A percentile compares a stretch with the other conserved stretches of the same genome.
phyloP scores from a whole-genome alignment of 139 green algal species.

The Yamagishiella unicocca region DNA sequence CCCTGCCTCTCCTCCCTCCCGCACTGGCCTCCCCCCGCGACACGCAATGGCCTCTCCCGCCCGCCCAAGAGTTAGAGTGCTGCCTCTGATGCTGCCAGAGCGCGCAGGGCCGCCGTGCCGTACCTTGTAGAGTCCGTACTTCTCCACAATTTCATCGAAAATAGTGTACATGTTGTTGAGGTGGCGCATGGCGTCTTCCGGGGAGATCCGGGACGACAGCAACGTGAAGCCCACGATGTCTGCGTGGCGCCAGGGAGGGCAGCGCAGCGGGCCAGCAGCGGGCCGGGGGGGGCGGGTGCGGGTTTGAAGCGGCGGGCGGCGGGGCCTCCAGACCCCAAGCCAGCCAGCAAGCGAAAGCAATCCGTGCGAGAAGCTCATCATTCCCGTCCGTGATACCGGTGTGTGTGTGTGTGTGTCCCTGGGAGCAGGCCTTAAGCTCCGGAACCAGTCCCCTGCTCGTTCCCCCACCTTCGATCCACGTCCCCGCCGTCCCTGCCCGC shows the following conservation, averaged over 20 bases:
- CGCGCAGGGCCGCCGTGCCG: not conserved
- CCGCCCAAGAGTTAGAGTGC: too few relatives aligned
- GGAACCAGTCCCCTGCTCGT: too few relatives aligned
- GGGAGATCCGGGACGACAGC: constrained; percentile 16
- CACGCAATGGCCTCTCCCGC: too few relatives aligned
- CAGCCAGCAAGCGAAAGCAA: not conserved
- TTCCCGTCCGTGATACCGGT: not conserved
- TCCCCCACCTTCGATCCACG: too few relatives aligned
- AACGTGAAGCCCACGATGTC: constrained; percentile 55
- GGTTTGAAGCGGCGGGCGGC: not conserved
- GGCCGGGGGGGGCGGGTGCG: not conserved
- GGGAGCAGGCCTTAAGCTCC: too few relatives aligned
- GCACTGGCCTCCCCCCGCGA: too few relatives aligned
- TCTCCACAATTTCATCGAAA: constrained; percentile 49
- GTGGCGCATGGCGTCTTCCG: constrained; percentile 45
- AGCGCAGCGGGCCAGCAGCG: not conserved
- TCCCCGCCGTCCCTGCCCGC: too few relatives aligned
- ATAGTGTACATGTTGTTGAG: constrained; percentile 54
- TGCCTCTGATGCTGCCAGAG: too few relatives aligned
- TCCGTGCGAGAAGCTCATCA: not conserved
- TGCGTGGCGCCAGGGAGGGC: not conserved
- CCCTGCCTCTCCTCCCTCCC: too few relatives aligned
- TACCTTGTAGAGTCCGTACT: constrained; percentile 47
- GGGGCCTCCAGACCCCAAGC: not conserved
- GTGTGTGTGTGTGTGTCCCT: too few relatives aligned